phyloP scores from a whole-genome alignment of 1,284 basidiomycete species.

The Volvariella volvacea region DNA sequence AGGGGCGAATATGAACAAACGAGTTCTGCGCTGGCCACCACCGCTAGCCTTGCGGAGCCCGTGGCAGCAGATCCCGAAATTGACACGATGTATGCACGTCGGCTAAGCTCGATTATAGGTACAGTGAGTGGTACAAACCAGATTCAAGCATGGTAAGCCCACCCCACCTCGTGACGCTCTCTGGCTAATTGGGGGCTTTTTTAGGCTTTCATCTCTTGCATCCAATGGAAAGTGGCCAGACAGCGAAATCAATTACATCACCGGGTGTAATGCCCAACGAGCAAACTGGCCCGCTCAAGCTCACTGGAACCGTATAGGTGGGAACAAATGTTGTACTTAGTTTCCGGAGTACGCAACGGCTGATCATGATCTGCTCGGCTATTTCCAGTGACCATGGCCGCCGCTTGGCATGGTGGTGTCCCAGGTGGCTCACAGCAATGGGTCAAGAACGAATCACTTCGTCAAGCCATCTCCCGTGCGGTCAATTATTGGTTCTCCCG shows the following conservation, averaged over 20 bases:
- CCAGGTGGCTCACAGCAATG: conserved; percentile 26
- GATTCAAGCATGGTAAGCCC: conserved; percentile 19
- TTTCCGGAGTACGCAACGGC: background rate
- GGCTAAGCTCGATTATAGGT: conserved; percentile 14
- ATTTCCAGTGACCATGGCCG: conserved; percentile 38
- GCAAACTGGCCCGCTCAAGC: conserved; percentile 63
- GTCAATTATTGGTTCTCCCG: conserved; percentile 63
- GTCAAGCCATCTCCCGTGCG: conserved; percentile 35
- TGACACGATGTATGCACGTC: conserved; percentile 10
- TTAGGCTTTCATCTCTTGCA: conserved; percentile 38
- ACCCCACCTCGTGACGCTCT: background rate
- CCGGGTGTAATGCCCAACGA: conserved; percentile 49
- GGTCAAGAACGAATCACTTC: conserved; percentile 29
- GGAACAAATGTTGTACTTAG: conserved; percentile 13
- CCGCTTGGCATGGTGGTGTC: conserved; percentile 50
- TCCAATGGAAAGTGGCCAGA: conserved; percentile 52
- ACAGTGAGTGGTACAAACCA: conserved; percentile 8
- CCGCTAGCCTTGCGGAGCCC: too few relatives aligned
- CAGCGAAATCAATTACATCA: conserved; percentile 40
- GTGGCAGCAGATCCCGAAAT: background rate
- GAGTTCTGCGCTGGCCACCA: too few relatives aligned
- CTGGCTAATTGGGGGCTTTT: background rate
- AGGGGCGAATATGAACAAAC: too few relatives aligned
- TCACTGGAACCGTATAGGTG: conserved; percentile 55
- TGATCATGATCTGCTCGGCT: too few relatives aligned